Conservation (phyloP, 176 grass and related monocot species). For the Carex kokanica region DNA sequence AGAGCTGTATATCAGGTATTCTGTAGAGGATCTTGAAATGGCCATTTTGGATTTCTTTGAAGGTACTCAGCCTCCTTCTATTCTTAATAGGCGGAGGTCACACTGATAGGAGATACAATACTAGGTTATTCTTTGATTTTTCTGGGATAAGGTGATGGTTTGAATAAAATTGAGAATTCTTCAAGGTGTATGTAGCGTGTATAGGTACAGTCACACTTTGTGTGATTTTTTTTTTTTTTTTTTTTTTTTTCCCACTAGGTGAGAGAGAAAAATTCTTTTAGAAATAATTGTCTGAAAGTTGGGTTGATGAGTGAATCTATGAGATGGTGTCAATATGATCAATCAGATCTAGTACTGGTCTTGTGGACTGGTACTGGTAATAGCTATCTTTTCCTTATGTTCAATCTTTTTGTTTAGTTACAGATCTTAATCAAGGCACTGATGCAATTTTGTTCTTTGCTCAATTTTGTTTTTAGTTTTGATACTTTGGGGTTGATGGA, state of each 20-base stretch:
- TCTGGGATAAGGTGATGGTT: not conserved
- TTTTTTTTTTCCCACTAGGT: slow-evolving; percentile 13
- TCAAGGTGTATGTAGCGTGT: slow-evolving; percentile 13
- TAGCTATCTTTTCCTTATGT: not conserved
- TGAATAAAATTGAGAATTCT: slow-evolving; percentile 14
- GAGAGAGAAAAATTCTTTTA: not conserved
- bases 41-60: slow-evolving; percentile 69
- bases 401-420: slow-evolving; percentile 12
- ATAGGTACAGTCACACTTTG: slow-evolving; percentile 21
- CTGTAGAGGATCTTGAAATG: slow-evolving; percentile 79
- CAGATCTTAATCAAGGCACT: not conserved
- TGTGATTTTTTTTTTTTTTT: not conserved
- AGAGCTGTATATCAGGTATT: slow-evolving; percentile 85
- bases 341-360: not conserved
- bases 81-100: slow-evolving; percentile 55
- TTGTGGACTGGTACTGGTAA: not conserved
- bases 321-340: not conserved
- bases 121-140: slow-evolving; percentile 24
- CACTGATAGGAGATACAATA: slow-evolving; percentile 30
- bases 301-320: not conserved
- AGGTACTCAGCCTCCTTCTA: slow-evolving; percentile 33
- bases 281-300: not conserved
- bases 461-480: slow-evolving; percentile 1
- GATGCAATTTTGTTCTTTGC: not conserved
- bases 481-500: not conserved